Conservation (phyloP, 768 basidiomycete genomes). For the Leccinum subtestaceum region DNA sequence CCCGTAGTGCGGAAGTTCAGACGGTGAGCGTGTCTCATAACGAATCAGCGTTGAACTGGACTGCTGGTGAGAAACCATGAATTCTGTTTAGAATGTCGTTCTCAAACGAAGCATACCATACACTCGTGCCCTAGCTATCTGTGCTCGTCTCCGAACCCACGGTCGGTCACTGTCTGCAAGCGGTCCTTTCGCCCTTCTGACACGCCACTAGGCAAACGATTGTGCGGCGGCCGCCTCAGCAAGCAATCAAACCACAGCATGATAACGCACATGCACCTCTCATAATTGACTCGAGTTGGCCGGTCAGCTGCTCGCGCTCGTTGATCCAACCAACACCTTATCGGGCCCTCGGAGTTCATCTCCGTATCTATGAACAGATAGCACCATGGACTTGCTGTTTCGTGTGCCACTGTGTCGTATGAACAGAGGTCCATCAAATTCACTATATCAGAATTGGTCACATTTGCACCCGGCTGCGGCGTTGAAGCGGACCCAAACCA, state of each 20-base stretch:
- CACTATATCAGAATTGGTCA: constrained; percentile 51
- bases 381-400: constrained; percentile 62
- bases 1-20: constrained; percentile 25
- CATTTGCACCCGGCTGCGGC: constrained; percentile 55
- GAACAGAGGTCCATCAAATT: constrained; percentile 69
- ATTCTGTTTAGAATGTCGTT: neutral
- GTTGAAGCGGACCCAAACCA: constrained; percentile 75
- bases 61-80: constrained; percentile 41
- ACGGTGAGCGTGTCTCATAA: constrained; percentile 50
- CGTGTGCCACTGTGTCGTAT: constrained; percentile 60
- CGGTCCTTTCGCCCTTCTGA: neutral
- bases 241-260: constrained; percentile 39
- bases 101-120: constrained; percentile 18
- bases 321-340: constrained; percentile 86
- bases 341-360: constrained; percentile 52
- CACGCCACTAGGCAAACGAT: constrained; percentile 42
- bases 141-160: constrained; percentile 52
- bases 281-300: constrained; percentile 41
- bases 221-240: constrained; percentile 32
- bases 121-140: constrained; percentile 44
- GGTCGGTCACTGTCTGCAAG: constrained; percentile 41
- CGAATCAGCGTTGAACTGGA: constrained; percentile 66
- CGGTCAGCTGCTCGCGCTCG: constrained; percentile 69
- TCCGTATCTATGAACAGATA: constrained; percentile 68
- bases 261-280: constrained; percentile 50